Base-by-base conservation (phyloP, 1,139 yeast species). In the Waltiozyma sp. region DNA sequence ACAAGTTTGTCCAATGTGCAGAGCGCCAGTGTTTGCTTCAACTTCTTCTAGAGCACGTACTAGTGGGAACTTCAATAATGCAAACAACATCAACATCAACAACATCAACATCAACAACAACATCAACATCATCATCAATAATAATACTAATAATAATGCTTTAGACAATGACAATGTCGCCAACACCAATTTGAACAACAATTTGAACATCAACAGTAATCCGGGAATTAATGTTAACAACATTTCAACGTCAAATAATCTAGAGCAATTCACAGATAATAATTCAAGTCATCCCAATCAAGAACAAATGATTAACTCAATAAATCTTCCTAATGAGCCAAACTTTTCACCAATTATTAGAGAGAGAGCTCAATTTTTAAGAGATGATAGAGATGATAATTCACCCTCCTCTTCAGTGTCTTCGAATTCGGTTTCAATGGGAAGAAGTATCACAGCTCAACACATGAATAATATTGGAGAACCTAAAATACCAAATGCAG, bases 1-100 rank as follows among this genome's bases (percentile, higher is more conserved):
- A 0, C 93, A 83, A 53, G 75, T 78, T 26, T 91, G 99, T 64
- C 98, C 99, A 1, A 77, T 89, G 45, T 91, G 97, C 62, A 71
- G 96, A 51, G 68, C 81, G 18, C 75, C 81, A n/a, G 95, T 88
- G 3, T 68, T 72, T 19, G 28, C 45, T 60, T 55, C 40, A 54
- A 49, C 52, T 7, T 46, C 47, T 19, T n/a, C 11, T 31, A 31
- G 18, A 15, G 18, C 34, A 14, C 34, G 28, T 21, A 21, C 23
- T 8, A 21, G 8, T 51, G 50, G 31, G 40, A 46, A 5, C 35
- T 19, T 33, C 36, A 33, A 33, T 13, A 14, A 5, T 6, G 23
- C 28, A 40, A 39, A 18, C 41, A 39, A 40, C 48, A 42, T 24
- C 45, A 36, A 38, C 41, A n/a, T n/a, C n/a, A n/a, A n/a, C n/a